These are phyloP conservation scores for Albophoma yamanashiensis DNA, from an alignment of 2,329 filamentous ascomycete genomes.

Conservation along the genomic window DNA sequence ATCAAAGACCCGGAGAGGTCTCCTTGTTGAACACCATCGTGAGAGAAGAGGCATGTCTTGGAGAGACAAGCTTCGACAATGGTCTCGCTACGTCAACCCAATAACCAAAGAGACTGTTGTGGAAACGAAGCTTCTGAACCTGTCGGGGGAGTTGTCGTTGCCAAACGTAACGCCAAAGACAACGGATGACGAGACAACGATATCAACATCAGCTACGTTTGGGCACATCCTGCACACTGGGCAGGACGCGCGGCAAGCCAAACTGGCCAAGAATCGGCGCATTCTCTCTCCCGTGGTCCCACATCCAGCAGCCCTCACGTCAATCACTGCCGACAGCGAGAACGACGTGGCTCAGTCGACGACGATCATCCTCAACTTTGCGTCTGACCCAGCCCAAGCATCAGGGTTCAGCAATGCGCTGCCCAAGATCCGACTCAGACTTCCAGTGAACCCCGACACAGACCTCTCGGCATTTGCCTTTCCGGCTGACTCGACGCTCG, in stretches of 20 bases:
- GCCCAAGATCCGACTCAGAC: slow-evolving; percentile 16
- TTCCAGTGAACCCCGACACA: slow-evolving; percentile 18
- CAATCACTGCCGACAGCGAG: slow-evolving; percentile 21
- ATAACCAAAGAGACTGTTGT: slow-evolving; percentile 1
- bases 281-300: slow-evolving; percentile 35
- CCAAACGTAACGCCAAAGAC: background rate
- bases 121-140: background rate
- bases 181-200: background rate
- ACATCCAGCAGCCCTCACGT: slow-evolving; percentile 32
- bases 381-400: slow-evolving; percentile 17
- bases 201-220: slow-evolving; percentile 32
- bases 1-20: background rate
- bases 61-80: slow-evolving; percentile 20
- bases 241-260: slow-evolving; percentile 4
- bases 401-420: background rate
- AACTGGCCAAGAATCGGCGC: slow-evolving; percentile 12
- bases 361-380: slow-evolving; percentile 35
- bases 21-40: slow-evolving; percentile 15
- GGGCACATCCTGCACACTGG: slow-evolving; percentile 36
- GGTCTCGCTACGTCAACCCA: slow-evolving; percentile 17
- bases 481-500: slow-evolving; percentile 18
- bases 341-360: slow-evolving; percentile 13
- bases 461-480: slow-evolving; percentile 17
- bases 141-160: background rate
- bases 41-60: slow-evolving; percentile 21